Evolutionary conservation across 345 rosid species (phyloP).

Genomic region (Arabis alpina): DNA sequence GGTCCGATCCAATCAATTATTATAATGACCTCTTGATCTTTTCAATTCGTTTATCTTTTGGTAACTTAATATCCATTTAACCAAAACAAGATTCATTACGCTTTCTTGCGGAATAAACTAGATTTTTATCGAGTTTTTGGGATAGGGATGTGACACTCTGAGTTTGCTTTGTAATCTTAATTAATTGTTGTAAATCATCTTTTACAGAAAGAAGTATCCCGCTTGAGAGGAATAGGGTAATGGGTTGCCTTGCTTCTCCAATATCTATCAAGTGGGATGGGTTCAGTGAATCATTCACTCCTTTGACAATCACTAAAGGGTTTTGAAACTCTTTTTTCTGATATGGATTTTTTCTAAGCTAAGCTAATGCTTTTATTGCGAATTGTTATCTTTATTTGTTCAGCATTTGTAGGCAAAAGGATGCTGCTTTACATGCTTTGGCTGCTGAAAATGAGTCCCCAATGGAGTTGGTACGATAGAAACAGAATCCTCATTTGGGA

Average conservation of each 20-base stretch:
- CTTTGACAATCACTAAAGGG: conserved; percentile 62
- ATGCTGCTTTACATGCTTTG: conserved; percentile 65
- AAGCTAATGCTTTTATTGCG: neutral
- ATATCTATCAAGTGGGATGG: conserved; percentile 74
- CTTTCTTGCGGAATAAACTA: too few species aligned
- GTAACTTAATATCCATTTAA: too few species aligned
- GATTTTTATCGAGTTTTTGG: too few species aligned
- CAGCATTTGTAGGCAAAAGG: conserved; percentile 60
- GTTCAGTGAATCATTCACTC: conserved; percentile 70
- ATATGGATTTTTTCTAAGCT: too few species aligned
- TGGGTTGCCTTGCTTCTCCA: conserved; percentile 73
- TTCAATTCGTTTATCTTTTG: too few species aligned
- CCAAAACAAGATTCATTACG: too few species aligned
- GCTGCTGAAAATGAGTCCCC: conserved; percentile 82
- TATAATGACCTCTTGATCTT: too few species aligned
- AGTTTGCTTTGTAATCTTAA: too few species aligned
- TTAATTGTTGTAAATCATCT: conserved; percentile 21
- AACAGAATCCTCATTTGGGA: conserved; percentile 9
- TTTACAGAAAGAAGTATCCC: conserved; percentile 84
- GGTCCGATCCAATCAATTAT: too few species aligned
- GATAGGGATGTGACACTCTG: too few species aligned
- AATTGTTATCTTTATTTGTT: conserved; percentile 11
- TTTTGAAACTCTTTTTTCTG: conserved; percentile 22
- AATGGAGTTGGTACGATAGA: conserved; percentile 70
- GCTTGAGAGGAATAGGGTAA: conserved; percentile 50